phyloP scores from a whole-genome alignment of 441 rosid species.

The Pelargonium myrrhifolium region DNA sequence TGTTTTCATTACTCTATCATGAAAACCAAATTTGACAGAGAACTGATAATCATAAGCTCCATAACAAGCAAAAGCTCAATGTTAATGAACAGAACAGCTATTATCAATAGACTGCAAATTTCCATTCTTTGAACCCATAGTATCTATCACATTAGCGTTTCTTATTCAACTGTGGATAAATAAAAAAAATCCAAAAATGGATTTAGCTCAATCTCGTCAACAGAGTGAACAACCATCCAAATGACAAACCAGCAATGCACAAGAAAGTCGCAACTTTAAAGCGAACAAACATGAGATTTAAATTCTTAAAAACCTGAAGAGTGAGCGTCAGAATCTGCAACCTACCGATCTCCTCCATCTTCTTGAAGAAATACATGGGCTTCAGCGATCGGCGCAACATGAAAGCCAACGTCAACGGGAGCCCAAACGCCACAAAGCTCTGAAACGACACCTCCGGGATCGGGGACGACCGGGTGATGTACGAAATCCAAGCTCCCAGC shows the following conservation, averaged over 20 bases:
- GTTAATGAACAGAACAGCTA: too few species aligned
- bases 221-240: conserved; percentile 37
- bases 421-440: conserved; percentile 61
- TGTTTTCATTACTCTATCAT: too few species aligned
- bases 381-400: conserved; percentile 69
- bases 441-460: conserved; percentile 48
- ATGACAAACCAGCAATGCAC: conserved; percentile 44
- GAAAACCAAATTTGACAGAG: too few species aligned
- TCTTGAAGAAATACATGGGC: conserved; percentile 77
- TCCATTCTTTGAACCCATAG: too few species aligned
- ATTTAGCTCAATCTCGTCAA: conserved; percentile 23
- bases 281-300: conserved; percentile 53
- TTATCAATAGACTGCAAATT: too few species aligned
- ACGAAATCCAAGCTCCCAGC: conserved; percentile 62
- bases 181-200: background rate
- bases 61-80: too few species aligned
- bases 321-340: conserved; percentile 73
- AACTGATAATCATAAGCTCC: too few species aligned
- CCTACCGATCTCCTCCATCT: conserved; percentile 86
- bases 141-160: background rate
- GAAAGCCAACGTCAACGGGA: conserved; percentile 71
- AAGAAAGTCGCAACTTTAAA: conserved; percentile 42
- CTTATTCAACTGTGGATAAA: background rate
- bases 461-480: conserved; percentile 39
- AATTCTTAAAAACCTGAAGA: conserved; percentile 65